Conservation (phyloP, 495 filamentous ascomycete species). For the Penicillium alfredii region DNA sequence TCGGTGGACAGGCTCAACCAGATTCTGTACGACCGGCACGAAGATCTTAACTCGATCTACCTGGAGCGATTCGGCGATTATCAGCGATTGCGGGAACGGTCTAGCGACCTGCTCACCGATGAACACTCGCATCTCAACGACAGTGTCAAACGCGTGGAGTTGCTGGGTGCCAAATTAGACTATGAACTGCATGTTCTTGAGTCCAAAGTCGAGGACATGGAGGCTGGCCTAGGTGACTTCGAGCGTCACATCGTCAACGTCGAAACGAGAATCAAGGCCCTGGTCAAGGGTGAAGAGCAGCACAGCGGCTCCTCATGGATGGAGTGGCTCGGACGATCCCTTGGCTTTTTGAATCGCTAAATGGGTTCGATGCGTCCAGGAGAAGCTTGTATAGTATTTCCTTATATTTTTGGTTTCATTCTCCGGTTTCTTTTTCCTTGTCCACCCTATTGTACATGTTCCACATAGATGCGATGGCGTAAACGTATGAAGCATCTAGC, state of each 20-base stretch:
- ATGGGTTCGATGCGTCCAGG: not conserved
- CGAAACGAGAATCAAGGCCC: constrained; percentile 64
- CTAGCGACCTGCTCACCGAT: constrained; percentile 59
- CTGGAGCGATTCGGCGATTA: constrained; percentile 61
- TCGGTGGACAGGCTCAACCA: constrained; percentile 58
- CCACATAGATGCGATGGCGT: too few species aligned
- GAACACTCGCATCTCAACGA: constrained; percentile 66
- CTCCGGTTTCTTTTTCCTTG: constrained; percentile 7
- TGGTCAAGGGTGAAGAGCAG: constrained; percentile 58
- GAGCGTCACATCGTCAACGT: constrained; percentile 73
- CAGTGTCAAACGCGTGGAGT: constrained; percentile 72
- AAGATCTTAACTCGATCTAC: constrained; percentile 62
- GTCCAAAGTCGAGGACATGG: constrained; percentile 81
- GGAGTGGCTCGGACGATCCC: constrained; percentile 39
- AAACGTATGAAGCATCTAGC: too few species aligned
- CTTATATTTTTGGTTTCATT: constrained; percentile 6
- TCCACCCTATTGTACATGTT: constrained; percentile 11
- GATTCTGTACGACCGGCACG: constrained; percentile 52
- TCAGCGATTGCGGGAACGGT: constrained; percentile 55
- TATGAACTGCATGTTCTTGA: constrained; percentile 83
- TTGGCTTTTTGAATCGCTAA: constrained; percentile 24
- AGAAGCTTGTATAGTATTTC: constrained; percentile 18
- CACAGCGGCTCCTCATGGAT: constrained; percentile 55
- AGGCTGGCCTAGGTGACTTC: constrained; percentile 75
- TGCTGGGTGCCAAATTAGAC: constrained; percentile 80